Conservation (phyloP, 2,329 filamentous ascomycete species). For the Phialophora verrucosa region DNA sequence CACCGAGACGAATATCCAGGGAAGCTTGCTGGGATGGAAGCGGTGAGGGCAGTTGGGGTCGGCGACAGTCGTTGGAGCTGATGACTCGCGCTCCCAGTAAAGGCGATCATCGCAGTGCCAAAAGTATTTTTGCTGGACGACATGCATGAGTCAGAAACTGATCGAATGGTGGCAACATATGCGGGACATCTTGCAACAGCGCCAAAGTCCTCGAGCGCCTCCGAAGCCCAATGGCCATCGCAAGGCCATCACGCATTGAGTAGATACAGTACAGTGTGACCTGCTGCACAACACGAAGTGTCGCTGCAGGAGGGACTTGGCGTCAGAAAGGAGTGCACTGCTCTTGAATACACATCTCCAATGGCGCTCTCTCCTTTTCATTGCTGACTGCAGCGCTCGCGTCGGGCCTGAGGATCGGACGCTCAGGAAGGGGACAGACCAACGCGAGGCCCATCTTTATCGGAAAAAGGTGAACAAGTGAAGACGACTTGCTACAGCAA, state of each 20-base stretch:
- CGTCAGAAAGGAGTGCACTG: background rate
- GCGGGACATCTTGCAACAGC: background rate
- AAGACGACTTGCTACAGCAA: conserved; percentile 1
- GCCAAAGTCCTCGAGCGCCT: background rate
- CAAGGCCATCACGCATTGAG: background rate
- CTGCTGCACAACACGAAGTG: conserved; percentile 1
- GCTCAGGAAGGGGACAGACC: background rate
- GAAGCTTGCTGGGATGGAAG: background rate
- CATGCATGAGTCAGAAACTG: conserved; percentile 7
- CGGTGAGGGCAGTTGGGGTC: conserved; percentile 3
- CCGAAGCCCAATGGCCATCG: background rate
- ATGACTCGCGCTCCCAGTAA: background rate
- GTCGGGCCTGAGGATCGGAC: background rate
- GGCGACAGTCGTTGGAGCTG: background rate
- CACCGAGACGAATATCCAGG: background rate
- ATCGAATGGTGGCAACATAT: conserved; percentile 14
- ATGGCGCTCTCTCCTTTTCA: background rate
- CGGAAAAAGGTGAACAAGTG: background rate
- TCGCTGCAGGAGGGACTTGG: conserved; percentile 8
- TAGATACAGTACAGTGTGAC: conserved; percentile 5
- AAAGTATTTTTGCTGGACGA: conserved; percentile 1
- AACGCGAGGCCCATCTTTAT: background rate
- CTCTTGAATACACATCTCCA: background rate
- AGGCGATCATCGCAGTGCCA: background rate
- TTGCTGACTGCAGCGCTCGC: background rate